Conservation (phyloP, 2,329 filamentous ascomycete species). For the Verticillium isaacii region DNA sequence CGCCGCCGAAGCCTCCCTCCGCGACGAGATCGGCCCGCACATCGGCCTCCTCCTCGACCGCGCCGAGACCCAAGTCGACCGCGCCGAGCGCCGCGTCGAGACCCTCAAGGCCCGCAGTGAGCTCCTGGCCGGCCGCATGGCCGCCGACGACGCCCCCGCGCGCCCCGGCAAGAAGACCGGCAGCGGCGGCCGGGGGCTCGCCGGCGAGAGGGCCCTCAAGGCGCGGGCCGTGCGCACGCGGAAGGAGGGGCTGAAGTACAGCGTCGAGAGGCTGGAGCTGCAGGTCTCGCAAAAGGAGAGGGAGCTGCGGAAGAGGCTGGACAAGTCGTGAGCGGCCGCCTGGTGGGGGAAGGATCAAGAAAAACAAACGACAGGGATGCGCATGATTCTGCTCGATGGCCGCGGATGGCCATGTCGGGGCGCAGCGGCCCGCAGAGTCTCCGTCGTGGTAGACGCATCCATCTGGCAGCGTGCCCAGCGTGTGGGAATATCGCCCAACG, state of each 20-base stretch:
- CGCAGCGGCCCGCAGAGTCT: no score
- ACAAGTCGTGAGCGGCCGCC: conserved; percentile 21
- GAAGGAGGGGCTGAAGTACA: conserved; percentile 81
- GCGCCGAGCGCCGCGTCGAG: conserved; percentile 77
- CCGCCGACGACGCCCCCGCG: conserved; percentile 17
- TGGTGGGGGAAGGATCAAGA: background rate
- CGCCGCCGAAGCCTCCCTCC: conserved; percentile 76
- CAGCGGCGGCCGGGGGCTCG: conserved; percentile 31
- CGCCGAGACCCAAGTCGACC: conserved; percentile 78
- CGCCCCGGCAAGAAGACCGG: conserved; percentile 13
- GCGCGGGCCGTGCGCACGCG: conserved; percentile 66
- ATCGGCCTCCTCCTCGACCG: conserved; percentile 73
- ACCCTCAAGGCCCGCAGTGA: conserved; percentile 78
- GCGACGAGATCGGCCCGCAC: conserved; percentile 86
- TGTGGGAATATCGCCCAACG: no score
- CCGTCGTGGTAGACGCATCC: no score
- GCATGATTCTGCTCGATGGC: background rate
- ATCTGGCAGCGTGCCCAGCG: no score
- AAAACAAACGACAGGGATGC: conserved; percentile 6
- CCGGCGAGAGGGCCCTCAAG: conserved; percentile 45
- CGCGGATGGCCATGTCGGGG: background rate
- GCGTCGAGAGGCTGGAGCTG: conserved; percentile 78
- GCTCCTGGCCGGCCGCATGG: conserved; percentile 68
- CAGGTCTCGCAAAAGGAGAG: conserved; percentile 75
- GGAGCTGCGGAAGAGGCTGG: conserved; percentile 49